Evolutionary conservation across 176 grass and related monocot genomes (phyloP), one percentile per base, ranked within the genome.

Genomic region (Eleusine coracana): DNA sequence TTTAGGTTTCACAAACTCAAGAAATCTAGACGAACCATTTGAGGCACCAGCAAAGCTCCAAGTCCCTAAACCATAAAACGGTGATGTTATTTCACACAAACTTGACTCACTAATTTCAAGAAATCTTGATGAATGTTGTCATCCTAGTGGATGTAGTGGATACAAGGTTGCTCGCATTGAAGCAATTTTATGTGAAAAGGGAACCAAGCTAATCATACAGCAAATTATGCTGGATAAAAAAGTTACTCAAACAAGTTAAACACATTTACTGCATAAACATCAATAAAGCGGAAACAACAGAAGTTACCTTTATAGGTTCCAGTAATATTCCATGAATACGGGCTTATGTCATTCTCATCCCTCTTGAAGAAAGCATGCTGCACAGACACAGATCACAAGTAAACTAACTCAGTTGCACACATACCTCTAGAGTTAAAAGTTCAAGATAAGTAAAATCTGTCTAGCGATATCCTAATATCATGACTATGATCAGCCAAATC

Each of bases 321-420:
- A 46, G 94, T 93, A 85, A 96, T 96, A 79, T 96, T 96, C 94
- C 94, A 96, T 59, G 91, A 96, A 91, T 96, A 93, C 0, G 91
- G 90, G 56, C 87, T 92, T 62, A 91, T 70, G 59, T 96, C 94
- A 56, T 84, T 90, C 49, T 96, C 94, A 56, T 93, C 94, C 78
- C 88, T 89, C 87, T 96, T 96, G 76, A 91, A 86, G 74, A 96
- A 92, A 11, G 87, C 78, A 66, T 90, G 87, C 92, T 94, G 87
- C 37, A 86, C 28, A 80, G 79, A 81, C 31, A 69, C 20, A 36
- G 52, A 49, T 71, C 39, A 83, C 23, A 45, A 83, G 56, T 16
- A 88, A 7, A 72, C 31, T n/a, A 68, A 23, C 17, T 45, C 17
- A 40, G 20, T 14, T 31, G 5, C 31, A 59, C 3, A 23, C 18